phyloP scores from a whole-genome alignment of 208 protist species.

The Trypanosoma cruzi region DNA sequence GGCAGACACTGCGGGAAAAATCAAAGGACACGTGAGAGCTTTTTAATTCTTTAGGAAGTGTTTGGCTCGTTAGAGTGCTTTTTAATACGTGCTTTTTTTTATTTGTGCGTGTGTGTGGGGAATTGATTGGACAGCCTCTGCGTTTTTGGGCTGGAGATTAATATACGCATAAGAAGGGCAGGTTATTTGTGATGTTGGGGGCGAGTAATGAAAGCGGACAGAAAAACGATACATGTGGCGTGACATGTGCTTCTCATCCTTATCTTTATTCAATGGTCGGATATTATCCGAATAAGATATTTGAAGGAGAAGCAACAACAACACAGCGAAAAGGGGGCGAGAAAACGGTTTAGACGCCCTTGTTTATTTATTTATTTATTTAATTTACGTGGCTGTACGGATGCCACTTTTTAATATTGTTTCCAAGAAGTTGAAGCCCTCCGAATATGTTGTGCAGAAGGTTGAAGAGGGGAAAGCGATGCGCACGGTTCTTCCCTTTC shows the following conservation, averaged over 20 bases:
- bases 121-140: no score
- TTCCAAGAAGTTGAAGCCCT: conserved; percentile 14
- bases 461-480: conserved; percentile 11
- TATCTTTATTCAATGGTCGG: no score
- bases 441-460: conserved; percentile 21
- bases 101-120: no score
- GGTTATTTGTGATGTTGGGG: no score
- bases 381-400: conserved; percentile 5
- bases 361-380: not conserved
- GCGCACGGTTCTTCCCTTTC: conserved; percentile 6
- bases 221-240: no score
- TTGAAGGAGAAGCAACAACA: conserved; percentile 13
- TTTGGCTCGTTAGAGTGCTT: conserved; percentile 4
- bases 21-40: conserved; percentile 1
- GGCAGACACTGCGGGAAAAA: conserved; percentile 13
- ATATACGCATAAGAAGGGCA: no score
- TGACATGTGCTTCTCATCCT: no score
- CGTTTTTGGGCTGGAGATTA: no score
- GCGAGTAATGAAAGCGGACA: no score
- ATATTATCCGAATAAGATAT: not conserved
- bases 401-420: conserved; percentile 25
- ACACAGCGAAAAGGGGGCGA: not conserved
- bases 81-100: not conserved
- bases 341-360: no score
- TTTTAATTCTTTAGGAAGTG: conserved; percentile 13